Percentiles rank a stretch among this genome's conserved stretches.
These are phyloP conservation scores for Megacollybia marginata DNA, from an alignment of 768 basidiomycete species.

Conservation along the genomic window DNA sequence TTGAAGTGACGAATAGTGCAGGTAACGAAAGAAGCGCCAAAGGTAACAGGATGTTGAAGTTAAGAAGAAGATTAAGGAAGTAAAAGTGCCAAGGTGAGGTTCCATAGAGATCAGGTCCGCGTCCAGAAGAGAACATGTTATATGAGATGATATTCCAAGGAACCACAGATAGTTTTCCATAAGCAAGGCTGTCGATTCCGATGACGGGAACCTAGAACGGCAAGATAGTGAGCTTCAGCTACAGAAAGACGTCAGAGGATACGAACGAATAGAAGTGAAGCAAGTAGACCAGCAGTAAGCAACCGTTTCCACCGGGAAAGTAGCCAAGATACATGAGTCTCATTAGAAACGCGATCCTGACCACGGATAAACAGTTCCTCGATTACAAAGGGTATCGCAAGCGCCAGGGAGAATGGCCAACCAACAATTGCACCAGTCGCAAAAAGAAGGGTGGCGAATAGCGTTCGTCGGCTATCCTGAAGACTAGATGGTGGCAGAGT, in stretches of 20 bases:
- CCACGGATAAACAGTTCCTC: conserved; percentile 84
- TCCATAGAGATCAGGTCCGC: conserved; percentile 91
- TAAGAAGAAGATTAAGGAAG: conserved; percentile 80
- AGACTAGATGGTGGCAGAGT: conserved; percentile 52
- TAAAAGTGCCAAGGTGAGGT: conserved; percentile 87
- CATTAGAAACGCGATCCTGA: conserved; percentile 51
- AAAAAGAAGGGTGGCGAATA: conserved; percentile 62
- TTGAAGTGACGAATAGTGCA: conserved; percentile 63
- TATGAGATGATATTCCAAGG: conserved; percentile 93
- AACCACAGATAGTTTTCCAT: conserved; percentile 70
- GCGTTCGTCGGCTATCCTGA: conserved; percentile 45
- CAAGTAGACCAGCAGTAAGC: conserved; percentile 41
- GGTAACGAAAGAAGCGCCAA: conserved; percentile 81
- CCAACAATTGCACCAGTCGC: conserved; percentile 84
- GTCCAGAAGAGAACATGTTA: conserved; percentile 77
- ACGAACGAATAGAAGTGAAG: conserved; percentile 59
- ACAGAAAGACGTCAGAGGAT: not conserved
- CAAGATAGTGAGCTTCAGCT: conserved; percentile 1
- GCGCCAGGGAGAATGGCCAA: conserved; percentile 92
- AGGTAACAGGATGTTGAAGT: conserved; percentile 84
- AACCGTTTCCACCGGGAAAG: conserved; percentile 54
- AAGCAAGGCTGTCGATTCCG: conserved; percentile 78
- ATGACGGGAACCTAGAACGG: conserved; percentile 72
- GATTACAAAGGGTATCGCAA: conserved; percentile 82
- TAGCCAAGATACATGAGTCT: conserved; percentile 45